These are phyloP conservation scores for Bonnemaisonia californica DNA, from an alignment of 31 red algal genomes.

Conservation along the genomic window DNA sequence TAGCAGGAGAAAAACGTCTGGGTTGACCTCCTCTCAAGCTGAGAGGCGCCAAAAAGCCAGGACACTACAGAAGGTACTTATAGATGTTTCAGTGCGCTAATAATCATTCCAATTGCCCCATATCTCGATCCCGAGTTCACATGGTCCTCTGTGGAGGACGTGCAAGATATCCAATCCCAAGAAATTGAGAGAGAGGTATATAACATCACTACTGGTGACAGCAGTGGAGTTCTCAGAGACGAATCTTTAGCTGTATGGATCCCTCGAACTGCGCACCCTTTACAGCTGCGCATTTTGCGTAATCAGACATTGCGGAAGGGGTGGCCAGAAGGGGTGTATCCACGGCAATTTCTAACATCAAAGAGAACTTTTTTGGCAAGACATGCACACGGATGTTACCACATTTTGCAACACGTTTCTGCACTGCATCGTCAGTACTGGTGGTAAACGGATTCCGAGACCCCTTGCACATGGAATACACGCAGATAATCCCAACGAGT, in stretches of 20 bases:
- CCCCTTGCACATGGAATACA: constrained; percentile 10
- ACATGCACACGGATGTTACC: not conserved
- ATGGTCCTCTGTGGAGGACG: not conserved
- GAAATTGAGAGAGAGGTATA: not conserved
- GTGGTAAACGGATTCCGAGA: not conserved
- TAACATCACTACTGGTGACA: not conserved
- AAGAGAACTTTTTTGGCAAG: constrained; percentile 12
- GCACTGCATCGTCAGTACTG: not conserved
- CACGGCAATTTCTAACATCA: not conserved
- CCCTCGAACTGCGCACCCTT: not conserved
- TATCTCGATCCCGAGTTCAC: not conserved
- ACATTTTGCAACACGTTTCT: constrained; percentile 4
- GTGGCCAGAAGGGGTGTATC: not conserved
- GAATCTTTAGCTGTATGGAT: not conserved
- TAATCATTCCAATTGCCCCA: not conserved
- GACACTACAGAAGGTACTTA: not conserved
- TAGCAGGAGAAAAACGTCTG: constrained; percentile 37
- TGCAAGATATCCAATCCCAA: not conserved
- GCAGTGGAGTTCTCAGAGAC: not conserved
- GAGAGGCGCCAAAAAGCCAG: not conserved
- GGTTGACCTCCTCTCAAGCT: constrained; percentile 29
- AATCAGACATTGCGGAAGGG: not conserved
- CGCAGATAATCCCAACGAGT: constrained; percentile 2
- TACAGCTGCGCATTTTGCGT: not conserved
- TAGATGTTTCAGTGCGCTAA: not conserved